Base-by-base conservation (phyloP, 2,329 filamentous ascomycete genomes). In the Aspergillus tanneri region DNA sequence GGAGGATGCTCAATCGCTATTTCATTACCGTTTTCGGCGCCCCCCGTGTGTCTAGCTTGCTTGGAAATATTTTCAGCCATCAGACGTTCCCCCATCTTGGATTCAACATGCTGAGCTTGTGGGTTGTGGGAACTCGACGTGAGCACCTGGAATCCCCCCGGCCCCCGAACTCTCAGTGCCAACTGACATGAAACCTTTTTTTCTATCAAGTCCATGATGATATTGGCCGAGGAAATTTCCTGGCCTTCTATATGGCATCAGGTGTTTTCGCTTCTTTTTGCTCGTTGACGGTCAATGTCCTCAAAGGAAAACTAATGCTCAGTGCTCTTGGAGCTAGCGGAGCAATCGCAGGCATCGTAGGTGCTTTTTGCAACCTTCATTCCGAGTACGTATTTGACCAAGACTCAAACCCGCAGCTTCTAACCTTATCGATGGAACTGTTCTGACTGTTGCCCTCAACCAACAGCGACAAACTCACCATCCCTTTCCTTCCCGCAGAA, bases 51-150 rank as follows among this genome's bases (percentile, higher is more conserved):
- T 49, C 77, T 6, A 77, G 77, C 50, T 66, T 80, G 44, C 53
- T 85, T 4, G 76, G 78, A 14, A 79, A 76, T 57, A 66, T 75
- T 9, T 83, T 84, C 65, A 79, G 77, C 47, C 82, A 85, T 63
- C 75, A 83, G 40, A 68, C 72, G 6, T 61, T 77, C 44, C 62
- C 62, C 37, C 82, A 85, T 62, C 59, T 82, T 4, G 63, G 71
- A 16, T 63, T 65, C 10, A 85, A 85, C 59, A 78, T 82, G 71
- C 57, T 76, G 41, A 68, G 75, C 22, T 61, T 85, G 23, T 77
- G 72, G 66, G 68, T 82, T 46, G 73, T 83, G 46, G 82, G 80
- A 1, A 73, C 76, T 27, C 67, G 69, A 49, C 65, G 74, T 76
- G 63, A 63, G 66, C 60, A 9, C n/a, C 16, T 10, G 5, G 16